Evolutionary conservation across 2,329 filamentous ascomycete genomes (phyloP), one percentile per base, ranked within the genome.

Genomic region (Fusarium nygamai): DNA sequence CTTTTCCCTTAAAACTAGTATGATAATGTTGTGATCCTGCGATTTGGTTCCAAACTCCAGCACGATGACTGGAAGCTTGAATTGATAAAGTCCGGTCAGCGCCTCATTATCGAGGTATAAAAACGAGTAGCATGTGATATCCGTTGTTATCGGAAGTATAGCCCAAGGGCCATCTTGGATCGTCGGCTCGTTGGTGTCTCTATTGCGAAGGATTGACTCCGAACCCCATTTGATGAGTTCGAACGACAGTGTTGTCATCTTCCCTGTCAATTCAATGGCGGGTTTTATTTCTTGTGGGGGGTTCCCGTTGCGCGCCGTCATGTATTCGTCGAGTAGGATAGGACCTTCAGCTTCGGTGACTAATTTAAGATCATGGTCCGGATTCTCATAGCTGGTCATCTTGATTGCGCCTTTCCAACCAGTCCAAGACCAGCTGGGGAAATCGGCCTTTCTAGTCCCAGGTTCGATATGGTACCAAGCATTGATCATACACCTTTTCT

Each of bases 381-480:
- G 29, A 2, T 27, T 14, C 6, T 36, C 0, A 20, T 43, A 6
- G 3, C n/a, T 58, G 1, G 54, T 46, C 17, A 27, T 20, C 6
- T 3, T 44, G 16, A 58, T 12, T 14, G 20, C 19, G 0, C 56
- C 56, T 36, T 59, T 59, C 56, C 56, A 59, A 10, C 31, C 31
- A 4, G 3, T 59, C 56, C 31, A 59, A 27, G 41, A 47, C 56
- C 31, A 47, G 22, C 56, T 47, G 3, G 56, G 56, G 29, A 29
- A 47, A 0, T 6, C 1, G 3, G 0, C 2, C 0, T 31, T 58
- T 20, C 39, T 36, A 8, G 4, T 2, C 0, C 8, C 41, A n/a
- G 31, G 56, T 1, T 22, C 2, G 0, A 12, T 2, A 19, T 58
- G 29, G 2, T 46, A 46, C 41, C 31, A 59, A 6, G 31, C 31